phyloP scores from a whole-genome alignment of 306 rosid genomes.

The Medicago arabica region DNA sequence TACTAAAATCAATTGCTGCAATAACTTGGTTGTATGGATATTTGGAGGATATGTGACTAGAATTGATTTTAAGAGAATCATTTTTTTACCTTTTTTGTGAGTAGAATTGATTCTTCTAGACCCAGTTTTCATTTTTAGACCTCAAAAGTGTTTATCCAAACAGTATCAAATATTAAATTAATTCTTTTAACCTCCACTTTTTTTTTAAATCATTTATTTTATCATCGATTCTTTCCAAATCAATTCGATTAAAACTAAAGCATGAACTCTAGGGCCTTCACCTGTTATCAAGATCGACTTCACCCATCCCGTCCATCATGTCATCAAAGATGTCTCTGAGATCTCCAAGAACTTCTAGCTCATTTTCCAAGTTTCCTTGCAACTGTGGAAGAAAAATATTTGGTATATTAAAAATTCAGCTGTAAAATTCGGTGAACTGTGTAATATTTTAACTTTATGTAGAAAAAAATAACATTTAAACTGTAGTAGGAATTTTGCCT shows the following conservation, averaged over 20 bases:
- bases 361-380: constrained; percentile 74
- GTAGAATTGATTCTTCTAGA: not conserved
- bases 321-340: constrained; percentile 51
- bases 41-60: not conserved
- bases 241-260: not conserved
- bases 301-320: constrained; percentile 66
- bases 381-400: constrained; percentile 52
- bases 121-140: not conserved
- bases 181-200: not conserved
- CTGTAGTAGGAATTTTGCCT: constrained; percentile 8
- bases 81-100: not conserved
- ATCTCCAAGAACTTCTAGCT: constrained; percentile 65
- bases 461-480: not conserved
- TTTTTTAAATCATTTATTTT: constrained; percentile 5
- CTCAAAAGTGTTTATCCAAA: constrained; percentile 11
- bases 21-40: not conserved
- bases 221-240: not conserved
- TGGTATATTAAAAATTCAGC: constrained; percentile 1
- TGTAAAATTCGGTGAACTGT: not conserved
- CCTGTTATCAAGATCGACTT: constrained; percentile 62
- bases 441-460: not conserved
- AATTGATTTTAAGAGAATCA: not conserved
- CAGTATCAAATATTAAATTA: not conserved
- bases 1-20: not conserved
- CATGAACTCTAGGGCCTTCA: constrained; percentile 35